Evolutionary conservation across 352 stramenopile genomes (phyloP).

Genomic region (Globisporangium spiculum): DNA sequence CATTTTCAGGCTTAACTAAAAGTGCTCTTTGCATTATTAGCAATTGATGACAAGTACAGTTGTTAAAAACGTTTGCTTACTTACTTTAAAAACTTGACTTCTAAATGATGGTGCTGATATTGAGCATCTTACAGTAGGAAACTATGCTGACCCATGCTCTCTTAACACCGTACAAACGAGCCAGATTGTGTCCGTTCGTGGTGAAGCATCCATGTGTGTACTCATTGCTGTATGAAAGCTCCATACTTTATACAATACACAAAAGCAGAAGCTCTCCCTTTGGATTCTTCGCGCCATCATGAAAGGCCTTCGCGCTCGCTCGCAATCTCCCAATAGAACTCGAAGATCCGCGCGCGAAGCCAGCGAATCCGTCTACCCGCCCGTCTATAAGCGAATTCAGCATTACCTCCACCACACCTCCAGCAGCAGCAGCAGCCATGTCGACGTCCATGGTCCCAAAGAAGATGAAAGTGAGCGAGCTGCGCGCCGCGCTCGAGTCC

Average conservation of each 20-base stretch:
- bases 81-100: too few species aligned
- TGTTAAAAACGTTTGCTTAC: too few species aligned
- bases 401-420: not conserved
- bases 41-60: too few species aligned
- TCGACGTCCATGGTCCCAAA: conserved; percentile 81
- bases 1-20: too few species aligned
- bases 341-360: conserved; percentile 3
- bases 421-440: conserved; percentile 20
- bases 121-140: too few species aligned
- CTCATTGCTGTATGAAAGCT: not conserved
- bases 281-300: not conserved
- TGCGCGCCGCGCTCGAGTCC: conserved; percentile 79
- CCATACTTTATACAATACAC: not conserved
- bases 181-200: not conserved
- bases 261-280: not conserved
- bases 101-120: too few species aligned
- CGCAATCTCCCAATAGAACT: not conserved
- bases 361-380: not conserved
- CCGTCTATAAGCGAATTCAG: not conserved
- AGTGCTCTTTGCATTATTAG: too few species aligned
- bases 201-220: not conserved
- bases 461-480: conserved; percentile 91
- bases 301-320: not conserved
- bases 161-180: not conserved
- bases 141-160: too few species aligned